Percentiles rank a stretch among this genome's conserved stretches.
phyloP scores from a whole-genome alignment of 2,329 filamentous ascomycete species.

The Ilyonectria mors-panacis region DNA sequence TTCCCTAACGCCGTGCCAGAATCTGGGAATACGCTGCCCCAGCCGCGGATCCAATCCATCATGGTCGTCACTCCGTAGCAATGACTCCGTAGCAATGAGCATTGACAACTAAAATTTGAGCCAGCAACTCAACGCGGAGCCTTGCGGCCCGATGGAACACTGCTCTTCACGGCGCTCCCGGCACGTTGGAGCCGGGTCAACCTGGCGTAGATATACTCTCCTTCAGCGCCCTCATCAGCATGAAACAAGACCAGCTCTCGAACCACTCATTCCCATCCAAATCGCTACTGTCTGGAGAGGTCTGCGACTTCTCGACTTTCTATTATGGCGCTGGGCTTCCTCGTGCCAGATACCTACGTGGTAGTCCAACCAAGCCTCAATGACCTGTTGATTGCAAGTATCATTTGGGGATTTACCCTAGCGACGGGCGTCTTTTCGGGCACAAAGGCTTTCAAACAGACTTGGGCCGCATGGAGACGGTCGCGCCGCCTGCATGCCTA shows the following conservation, averaged over 20 bases:
- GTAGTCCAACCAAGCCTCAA: conserved; percentile 28
- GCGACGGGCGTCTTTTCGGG: conserved; percentile 39
- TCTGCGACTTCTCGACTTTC: not conserved
- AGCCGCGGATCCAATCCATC: not conserved
- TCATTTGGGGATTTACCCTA: conserved; percentile 46
- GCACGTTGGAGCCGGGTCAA: not conserved
- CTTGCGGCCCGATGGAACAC: not conserved
- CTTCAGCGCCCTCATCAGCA: not conserved
- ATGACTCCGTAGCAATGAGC: not conserved
- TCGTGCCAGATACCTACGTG: conserved; percentile 37
- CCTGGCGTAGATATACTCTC: not conserved
- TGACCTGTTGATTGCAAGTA: conserved; percentile 43
- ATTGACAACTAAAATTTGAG: not conserved
- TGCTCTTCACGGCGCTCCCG: not conserved
- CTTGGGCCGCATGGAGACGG: conserved; percentile 35
- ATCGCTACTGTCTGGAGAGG: not conserved
- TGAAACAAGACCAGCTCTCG: not conserved
- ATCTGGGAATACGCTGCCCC: not conserved
- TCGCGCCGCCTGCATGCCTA: conserved; percentile 29
- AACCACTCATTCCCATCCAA: not conserved
- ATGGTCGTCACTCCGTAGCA: not conserved
- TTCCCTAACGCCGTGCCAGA: no score
- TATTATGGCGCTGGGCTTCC: conserved; percentile 18
- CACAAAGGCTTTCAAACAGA: conserved; percentile 41
- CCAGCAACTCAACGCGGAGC: not conserved